Conservation (phyloP, 768 basidiomycete species). For the Kwoniella botswanensis region DNA sequence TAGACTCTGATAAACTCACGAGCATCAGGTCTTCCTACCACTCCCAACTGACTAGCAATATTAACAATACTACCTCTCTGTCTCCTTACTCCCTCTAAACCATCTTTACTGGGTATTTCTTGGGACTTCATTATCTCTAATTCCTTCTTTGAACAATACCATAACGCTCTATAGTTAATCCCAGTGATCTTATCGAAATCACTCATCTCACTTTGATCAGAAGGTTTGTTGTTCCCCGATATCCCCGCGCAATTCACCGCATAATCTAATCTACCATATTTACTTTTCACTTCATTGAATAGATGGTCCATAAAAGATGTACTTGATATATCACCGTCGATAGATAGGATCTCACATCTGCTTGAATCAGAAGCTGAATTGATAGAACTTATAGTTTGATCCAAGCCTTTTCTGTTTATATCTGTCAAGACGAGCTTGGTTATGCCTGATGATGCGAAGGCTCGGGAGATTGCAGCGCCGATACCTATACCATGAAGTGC, state of each 20-base stretch:
- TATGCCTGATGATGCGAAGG: slow-evolving; percentile 34
- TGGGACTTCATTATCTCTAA: slow-evolving; percentile 42
- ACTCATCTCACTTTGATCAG: slow-evolving; percentile 30
- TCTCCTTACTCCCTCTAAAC: slow-evolving; percentile 14
- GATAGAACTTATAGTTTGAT: slow-evolving; percentile 20
- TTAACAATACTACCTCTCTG: slow-evolving; percentile 46
- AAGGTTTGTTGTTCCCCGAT: slow-evolving; percentile 29
- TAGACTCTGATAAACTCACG: slow-evolving; percentile 22
- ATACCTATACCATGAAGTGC: slow-evolving; percentile 26
- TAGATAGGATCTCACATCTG: slow-evolving; percentile 17
- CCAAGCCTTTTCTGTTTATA: slow-evolving; percentile 28
- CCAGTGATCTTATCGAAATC: slow-evolving; percentile 45
- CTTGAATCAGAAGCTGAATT: background rate
- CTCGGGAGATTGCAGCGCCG: slow-evolving; percentile 41
- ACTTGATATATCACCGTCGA: slow-evolving; percentile 39
- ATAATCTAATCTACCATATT: slow-evolving; percentile 41
- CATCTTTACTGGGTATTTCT: slow-evolving; percentile 8
- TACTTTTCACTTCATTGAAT: slow-evolving; percentile 20
- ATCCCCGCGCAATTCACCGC: slow-evolving; percentile 43
- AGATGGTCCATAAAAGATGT: slow-evolving; percentile 29
- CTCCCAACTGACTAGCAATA: slow-evolving; percentile 44
- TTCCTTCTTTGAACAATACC: slow-evolving; percentile 39
- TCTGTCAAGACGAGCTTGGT: slow-evolving; percentile 36
- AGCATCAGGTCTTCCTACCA: slow-evolving; percentile 33
- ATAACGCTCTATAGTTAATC: slow-evolving; percentile 44